phyloP scores from a whole-genome alignment of 2,329 filamentous ascomycete species.

The Ophioceras dolichostomum region DNA sequence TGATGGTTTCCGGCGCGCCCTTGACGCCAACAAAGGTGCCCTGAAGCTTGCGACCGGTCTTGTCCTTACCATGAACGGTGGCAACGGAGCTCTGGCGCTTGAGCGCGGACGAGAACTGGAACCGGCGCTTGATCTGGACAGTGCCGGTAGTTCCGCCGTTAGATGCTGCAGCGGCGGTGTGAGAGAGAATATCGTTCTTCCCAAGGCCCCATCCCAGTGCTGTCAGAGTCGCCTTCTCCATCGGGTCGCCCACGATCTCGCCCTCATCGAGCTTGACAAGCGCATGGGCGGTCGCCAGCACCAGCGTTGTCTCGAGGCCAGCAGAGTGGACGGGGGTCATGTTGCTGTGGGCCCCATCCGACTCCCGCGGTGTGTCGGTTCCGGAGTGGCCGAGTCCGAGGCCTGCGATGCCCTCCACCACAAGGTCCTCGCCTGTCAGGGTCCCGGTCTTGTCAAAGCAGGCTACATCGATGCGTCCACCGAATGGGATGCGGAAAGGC shows the following conservation, averaged over 20 bases:
- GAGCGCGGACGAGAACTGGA: slow-evolving; percentile 94
- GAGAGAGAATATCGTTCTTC: slow-evolving; percentile 71
- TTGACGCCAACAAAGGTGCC: slow-evolving; percentile 93
- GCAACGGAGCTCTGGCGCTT: slow-evolving; percentile 95
- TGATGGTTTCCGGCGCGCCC: slow-evolving; percentile 92
- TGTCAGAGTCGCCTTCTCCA: slow-evolving; percentile 91
- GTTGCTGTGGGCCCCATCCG: slow-evolving; percentile 72
- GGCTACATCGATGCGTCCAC: slow-evolving; percentile 86
- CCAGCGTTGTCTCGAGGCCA: slow-evolving; percentile 74
- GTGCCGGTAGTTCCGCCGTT: slow-evolving; percentile 49
- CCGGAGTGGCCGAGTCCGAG: slow-evolving; percentile 60
- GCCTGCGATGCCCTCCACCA: slow-evolving; percentile 93
- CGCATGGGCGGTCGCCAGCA: slow-evolving; percentile 89
- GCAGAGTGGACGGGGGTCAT: slow-evolving; percentile 60
- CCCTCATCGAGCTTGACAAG: slow-evolving; percentile 94
- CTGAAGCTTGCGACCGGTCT: slow-evolving; percentile 62
- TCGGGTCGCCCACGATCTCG: slow-evolving; percentile 93
- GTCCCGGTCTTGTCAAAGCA: slow-evolving; percentile 99
- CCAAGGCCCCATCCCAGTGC: slow-evolving; percentile 92
- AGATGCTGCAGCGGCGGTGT: slow-evolving; percentile 40
- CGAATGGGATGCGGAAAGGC: slow-evolving; percentile 94
- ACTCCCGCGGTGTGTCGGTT: slow-evolving; percentile 51
- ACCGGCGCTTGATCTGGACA: slow-evolving; percentile 90
- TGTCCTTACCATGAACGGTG: slow-evolving; percentile 62
- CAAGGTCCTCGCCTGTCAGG: slow-evolving; percentile 87